Evolutionary conservation across 2,329 filamentous ascomycete species (phyloP).

Genomic region (Monosporascus sp.): DNA sequence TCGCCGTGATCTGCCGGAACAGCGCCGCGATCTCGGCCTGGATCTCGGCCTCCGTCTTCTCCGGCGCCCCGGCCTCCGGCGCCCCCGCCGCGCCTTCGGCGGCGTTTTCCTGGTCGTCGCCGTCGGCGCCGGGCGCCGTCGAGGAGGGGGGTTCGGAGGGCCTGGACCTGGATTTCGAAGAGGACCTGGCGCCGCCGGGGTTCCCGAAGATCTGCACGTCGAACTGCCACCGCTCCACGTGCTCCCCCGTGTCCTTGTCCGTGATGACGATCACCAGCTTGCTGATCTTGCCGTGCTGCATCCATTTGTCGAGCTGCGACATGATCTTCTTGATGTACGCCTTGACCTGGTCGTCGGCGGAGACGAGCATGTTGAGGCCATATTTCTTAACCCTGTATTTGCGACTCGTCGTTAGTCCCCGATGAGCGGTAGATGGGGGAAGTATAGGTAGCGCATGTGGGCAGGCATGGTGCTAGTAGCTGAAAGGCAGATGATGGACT

Average conservation of each 20-base stretch:
- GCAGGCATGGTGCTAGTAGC: background rate
- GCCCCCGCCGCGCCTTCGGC: slow-evolving; percentile 33
- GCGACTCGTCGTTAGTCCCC: too few species aligned
- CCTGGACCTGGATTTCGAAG: slow-evolving; percentile 29
- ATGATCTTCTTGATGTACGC: slow-evolving; percentile 99
- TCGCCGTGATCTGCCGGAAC: slow-evolving; percentile 96
- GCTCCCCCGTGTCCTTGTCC: slow-evolving; percentile 92
- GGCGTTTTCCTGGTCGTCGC: slow-evolving; percentile 67
- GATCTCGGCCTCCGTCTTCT: slow-evolving; percentile 86
- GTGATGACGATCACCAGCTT: slow-evolving; percentile 97
- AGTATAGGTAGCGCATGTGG: background rate
- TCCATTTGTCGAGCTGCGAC: slow-evolving; percentile 96
- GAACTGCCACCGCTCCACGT: slow-evolving; percentile 97
- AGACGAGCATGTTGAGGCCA: slow-evolving; percentile 97
- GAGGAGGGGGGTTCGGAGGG: slow-evolving; percentile 42
- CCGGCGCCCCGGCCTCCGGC: slow-evolving; percentile 25
- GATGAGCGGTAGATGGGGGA: background rate
- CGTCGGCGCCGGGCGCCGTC: slow-evolving; percentile 40
- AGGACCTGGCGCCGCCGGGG: slow-evolving; percentile 28
- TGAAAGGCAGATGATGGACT: slow-evolving; percentile 26
- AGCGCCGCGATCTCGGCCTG: slow-evolving; percentile 94
- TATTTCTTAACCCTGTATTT: slow-evolving; percentile 80
- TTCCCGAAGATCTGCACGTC: slow-evolving; percentile 54
- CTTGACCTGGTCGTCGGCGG: slow-evolving; percentile 95
- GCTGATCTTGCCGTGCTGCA: slow-evolving; percentile 93